Conservation (phyloP, 169 alveolate species). For the Perkinsus olseni region DNA sequence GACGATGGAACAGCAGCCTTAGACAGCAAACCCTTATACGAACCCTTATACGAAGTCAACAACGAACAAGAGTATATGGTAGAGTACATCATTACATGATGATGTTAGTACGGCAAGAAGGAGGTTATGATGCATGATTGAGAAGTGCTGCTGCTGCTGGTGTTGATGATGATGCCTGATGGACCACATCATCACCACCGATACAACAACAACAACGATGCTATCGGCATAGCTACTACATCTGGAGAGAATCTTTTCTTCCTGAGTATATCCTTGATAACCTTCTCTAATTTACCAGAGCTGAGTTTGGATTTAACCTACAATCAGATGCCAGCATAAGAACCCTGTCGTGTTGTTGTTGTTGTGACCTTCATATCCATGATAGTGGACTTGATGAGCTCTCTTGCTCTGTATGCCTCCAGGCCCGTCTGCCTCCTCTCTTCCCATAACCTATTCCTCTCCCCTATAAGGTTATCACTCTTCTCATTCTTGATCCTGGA, state of each 20-base stretch:
- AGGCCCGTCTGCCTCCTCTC: conserved; percentile 1
- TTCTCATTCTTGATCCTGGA: not conserved
- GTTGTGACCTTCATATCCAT: conserved; percentile 3
- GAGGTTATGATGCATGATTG: too few species aligned
- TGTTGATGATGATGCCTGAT: too few species aligned
- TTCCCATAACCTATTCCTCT: conserved; percentile 7
- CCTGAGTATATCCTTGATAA: not conserved
- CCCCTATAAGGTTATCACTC: not conserved
- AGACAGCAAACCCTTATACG: too few species aligned
- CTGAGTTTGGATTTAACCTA: not conserved
- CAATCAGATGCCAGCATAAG: not conserved
- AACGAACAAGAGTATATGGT: too few species aligned
- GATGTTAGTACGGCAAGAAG: too few species aligned
- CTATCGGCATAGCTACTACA: too few species aligned
- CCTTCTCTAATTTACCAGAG: not conserved
- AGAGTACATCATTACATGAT: too few species aligned
- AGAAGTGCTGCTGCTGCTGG: too few species aligned
- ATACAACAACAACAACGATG: too few species aligned
- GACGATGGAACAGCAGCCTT: too few species aligned
- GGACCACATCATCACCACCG: too few species aligned
- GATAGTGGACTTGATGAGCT: not conserved
- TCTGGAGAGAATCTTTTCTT: not conserved
- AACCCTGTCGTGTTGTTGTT: not conserved
- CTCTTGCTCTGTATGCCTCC: not conserved
- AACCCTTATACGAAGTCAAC: too few species aligned